These are phyloP conservation scores for Pyrenula massariospora DNA, from an alignment of 495 filamentous ascomycete genomes.

Conservation along the genomic window DNA sequence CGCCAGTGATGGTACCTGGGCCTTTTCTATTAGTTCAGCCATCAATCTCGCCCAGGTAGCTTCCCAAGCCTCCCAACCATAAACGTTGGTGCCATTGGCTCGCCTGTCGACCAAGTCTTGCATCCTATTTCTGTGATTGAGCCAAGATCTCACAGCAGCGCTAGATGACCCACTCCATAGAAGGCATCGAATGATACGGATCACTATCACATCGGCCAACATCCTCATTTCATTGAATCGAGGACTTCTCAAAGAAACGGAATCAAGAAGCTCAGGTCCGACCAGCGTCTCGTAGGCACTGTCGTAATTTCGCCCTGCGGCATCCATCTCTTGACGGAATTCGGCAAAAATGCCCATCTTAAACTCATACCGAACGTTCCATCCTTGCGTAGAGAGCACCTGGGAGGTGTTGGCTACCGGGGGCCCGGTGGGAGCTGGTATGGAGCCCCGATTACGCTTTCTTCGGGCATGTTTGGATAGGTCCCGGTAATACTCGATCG, in stretches of 20 bases:
- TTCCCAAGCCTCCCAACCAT: constrained; percentile 84
- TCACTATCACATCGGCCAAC: constrained; percentile 64
- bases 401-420: constrained; percentile 73
- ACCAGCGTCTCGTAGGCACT: constrained; percentile 74
- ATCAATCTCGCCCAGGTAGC: constrained; percentile 71
- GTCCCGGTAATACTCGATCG: constrained; percentile 81
- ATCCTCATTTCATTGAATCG: constrained; percentile 78
- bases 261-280: constrained; percentile 69
- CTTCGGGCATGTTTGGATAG: constrained; percentile 77
- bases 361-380: constrained; percentile 87
- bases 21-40: constrained; percentile 63
- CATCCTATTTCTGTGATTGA: constrained; percentile 55
- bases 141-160: constrained; percentile 65
- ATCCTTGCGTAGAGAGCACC: constrained; percentile 70
- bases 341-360: constrained; percentile 84
- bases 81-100: constrained; percentile 70
- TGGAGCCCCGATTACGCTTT: constrained; percentile 62
- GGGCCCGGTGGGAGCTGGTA: constrained; percentile 74
- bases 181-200: constrained; percentile 69
- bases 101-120: constrained; percentile 65
- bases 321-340: constrained; percentile 82
- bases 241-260: constrained; percentile 74
- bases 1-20: constrained; percentile 31
- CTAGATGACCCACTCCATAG: constrained; percentile 66
- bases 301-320: constrained; percentile 69